A percentile compares a stretch with the other conserved stretches of the same genome.
phyloP scores from a whole-genome alignment of 2,329 filamentous ascomycete genomes.

The Lachnellula cervina region DNA sequence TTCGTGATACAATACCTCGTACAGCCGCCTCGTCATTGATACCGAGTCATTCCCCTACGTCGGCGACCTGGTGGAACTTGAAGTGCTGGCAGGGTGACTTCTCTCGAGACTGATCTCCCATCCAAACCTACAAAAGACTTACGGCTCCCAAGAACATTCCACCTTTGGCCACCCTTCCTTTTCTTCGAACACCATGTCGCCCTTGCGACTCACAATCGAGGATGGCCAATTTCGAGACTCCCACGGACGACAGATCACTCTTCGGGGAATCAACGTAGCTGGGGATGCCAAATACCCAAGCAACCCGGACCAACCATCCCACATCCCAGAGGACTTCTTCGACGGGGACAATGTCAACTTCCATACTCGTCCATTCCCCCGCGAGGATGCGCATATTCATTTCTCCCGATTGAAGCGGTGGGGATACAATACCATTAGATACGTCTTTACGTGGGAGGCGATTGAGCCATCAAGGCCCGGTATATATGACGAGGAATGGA shows the following conservation, averaged over 20 bases:
- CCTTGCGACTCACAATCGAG: constrained; percentile 76
- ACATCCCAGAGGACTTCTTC: constrained; percentile 75
- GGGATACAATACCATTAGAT: constrained; percentile 95
- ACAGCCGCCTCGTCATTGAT: neutral
- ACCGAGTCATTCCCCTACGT: neutral
- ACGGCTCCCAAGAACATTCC: no score
- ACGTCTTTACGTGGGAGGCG: constrained; percentile 99
- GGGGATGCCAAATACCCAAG: constrained; percentile 87
- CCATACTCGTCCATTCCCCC: constrained; percentile 75
- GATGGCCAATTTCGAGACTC: constrained; percentile 78
- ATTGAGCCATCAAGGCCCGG: constrained; percentile 89
- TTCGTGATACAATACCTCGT: neutral
- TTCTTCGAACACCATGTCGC: constrained; percentile 52
- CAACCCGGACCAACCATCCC: constrained; percentile 74
- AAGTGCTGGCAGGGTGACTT: neutral
- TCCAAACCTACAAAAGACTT: neutral
- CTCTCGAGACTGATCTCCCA: neutral
- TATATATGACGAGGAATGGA: constrained; percentile 89
- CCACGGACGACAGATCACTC: constrained; percentile 75
- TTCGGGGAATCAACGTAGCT: constrained; percentile 92
- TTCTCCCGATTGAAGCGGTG: constrained; percentile 81
- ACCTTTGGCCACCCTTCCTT: neutral
- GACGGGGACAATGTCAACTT: constrained; percentile 91
- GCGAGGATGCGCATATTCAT: constrained; percentile 78
- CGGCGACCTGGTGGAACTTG: neutral